Percentiles rank a stretch among this genome's conserved stretches.
Evolutionary conservation across 352 stramenopile genomes (phyloP).

Genomic region (Plasmopara muralis): DNA sequence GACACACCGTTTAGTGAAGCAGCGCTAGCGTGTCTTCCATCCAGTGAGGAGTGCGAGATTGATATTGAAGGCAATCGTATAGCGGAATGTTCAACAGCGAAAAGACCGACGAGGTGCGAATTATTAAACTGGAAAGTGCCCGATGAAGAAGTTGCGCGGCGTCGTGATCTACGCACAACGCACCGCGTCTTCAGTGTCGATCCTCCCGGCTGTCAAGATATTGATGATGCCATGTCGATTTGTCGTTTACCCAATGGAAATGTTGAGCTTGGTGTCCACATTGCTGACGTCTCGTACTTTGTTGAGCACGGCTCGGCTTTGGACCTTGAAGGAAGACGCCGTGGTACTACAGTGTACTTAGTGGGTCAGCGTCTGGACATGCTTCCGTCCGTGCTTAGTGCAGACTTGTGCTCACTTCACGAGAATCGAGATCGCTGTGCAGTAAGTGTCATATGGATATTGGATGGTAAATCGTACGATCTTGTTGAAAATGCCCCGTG

Average conservation of each 20-base stretch:
- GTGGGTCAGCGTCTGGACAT: constrained; percentile 93
- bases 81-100: constrained; percentile 70
- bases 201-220: constrained; percentile 84
- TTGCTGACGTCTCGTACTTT: constrained; percentile 99
- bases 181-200: constrained; percentile 88
- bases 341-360: constrained; percentile 96
- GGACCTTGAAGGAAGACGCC: constrained; percentile 89
- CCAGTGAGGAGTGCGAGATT: constrained; percentile 33
- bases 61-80: constrained; percentile 61
- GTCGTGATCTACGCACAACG: constrained; percentile 61
- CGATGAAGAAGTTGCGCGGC: constrained; percentile 32
- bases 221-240: constrained; percentile 89
- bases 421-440: constrained; percentile 83
- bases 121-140: constrained; percentile 71
- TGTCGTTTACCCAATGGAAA: constrained; percentile 68
- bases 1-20: constrained; percentile 82
- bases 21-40: constrained; percentile 75
- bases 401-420: constrained; percentile 89
- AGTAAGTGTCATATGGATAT: constrained; percentile 89
- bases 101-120: constrained; percentile 40
- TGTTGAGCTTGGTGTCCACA: constrained; percentile 95
- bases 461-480: constrained; percentile 62
- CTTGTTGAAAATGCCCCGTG: constrained; percentile 55
- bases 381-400: constrained; percentile 85
- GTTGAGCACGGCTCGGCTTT: constrained; percentile 93